Base-by-base conservation (phyloP, 1,139 yeast genomes). In the Pichia sp. region DNA sequence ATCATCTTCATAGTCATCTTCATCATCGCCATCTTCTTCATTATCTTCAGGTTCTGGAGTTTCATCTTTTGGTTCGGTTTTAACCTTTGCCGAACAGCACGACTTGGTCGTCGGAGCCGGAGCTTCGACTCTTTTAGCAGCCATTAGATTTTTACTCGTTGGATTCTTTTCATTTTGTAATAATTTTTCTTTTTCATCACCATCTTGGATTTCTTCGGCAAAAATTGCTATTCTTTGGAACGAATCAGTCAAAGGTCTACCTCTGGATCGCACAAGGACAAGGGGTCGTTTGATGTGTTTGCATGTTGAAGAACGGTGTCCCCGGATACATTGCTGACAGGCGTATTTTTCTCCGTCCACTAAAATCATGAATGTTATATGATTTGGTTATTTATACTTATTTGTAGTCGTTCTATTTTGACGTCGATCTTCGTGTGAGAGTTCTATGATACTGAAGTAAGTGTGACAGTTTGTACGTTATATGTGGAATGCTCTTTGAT, bases 271-370 rank as follows among this genome's bases (percentile, higher is more conserved):
- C n/a, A 91, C 96, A 58, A 88, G 89, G 19, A 89, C 81, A 34
- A 91, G 70, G 32, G 94, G 90, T 42, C 96, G 73, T 44, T 77
- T 73, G 40, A 85, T 80, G 65, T 93, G 99, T 50, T 79, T 79
- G 65, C 99, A 93, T 47, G 84, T 80, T 3, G 94, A 83, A 4
- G 96, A 86, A 38, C 99, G 69, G 63, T 93, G 99, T 19, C 98
- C 98, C 38, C 97, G 73, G 35, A 93, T 89, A 63, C 99, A 93
- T 59, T 83, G 85, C 51, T 82, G 78, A 65, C 96, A 93, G n/a
- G 96, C 90, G 64, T 87, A 87, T 61, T 93, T 88, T 58, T 79
- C 85, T 36, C 87, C 88, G 54, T 87, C 89, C 58, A 86, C 88
- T 42, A 89, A 71, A 49, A 93, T 89, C 98, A 93, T 91, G 10